These are phyloP conservation scores for Decorospora gaudefroyi DNA, from an alignment of 2,329 filamentous ascomycete genomes.

Conservation along the genomic window DNA sequence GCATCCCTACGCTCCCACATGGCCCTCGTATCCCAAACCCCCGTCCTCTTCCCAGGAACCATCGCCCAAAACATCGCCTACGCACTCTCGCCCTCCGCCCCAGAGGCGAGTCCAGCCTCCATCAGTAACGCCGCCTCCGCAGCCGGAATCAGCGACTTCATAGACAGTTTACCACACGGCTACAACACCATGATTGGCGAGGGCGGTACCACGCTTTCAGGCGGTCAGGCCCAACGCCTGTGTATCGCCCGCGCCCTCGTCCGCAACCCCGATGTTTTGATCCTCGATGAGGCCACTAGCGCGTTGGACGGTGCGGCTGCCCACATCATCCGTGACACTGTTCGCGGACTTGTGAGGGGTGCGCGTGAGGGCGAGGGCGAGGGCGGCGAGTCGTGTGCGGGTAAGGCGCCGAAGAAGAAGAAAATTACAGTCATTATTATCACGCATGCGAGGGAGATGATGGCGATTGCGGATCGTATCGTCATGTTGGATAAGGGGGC, in stretches of 20 bases:
- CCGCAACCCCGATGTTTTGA: slow-evolving; percentile 69
- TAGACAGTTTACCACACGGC: slow-evolving; percentile 69
- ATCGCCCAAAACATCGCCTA: slow-evolving; percentile 84
- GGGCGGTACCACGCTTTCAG: slow-evolving; percentile 72
- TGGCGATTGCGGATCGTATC: slow-evolving; percentile 75
- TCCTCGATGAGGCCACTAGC: slow-evolving; percentile 87
- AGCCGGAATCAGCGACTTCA: slow-evolving; percentile 77
- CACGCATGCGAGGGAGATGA: slow-evolving; percentile 84
- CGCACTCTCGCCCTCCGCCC: slow-evolving; percentile 64
- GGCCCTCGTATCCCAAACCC: slow-evolving; percentile 70
- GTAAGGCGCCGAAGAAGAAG: slow-evolving; percentile 30
- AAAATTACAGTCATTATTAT: slow-evolving; percentile 79
- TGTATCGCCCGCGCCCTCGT: slow-evolving; percentile 80
- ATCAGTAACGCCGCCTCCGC: slow-evolving; percentile 57
- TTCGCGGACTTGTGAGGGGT: slow-evolving; percentile 60
- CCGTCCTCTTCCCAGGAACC: slow-evolving; percentile 76
- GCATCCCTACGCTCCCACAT: slow-evolving; percentile 63
- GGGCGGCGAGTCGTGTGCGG: slow-evolving; percentile 13
- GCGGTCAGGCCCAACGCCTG: slow-evolving; percentile 81
- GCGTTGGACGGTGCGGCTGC: slow-evolving; percentile 74
- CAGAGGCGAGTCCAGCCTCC: slow-evolving; percentile 50
- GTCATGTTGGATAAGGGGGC: slow-evolving; percentile 72
- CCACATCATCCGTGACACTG: slow-evolving; percentile 64
- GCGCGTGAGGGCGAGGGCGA: not conserved
- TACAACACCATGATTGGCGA: slow-evolving; percentile 78